Base-by-base conservation (phyloP, 768 basidiomycete genomes). In the Leccinum sublutescens region DNA sequence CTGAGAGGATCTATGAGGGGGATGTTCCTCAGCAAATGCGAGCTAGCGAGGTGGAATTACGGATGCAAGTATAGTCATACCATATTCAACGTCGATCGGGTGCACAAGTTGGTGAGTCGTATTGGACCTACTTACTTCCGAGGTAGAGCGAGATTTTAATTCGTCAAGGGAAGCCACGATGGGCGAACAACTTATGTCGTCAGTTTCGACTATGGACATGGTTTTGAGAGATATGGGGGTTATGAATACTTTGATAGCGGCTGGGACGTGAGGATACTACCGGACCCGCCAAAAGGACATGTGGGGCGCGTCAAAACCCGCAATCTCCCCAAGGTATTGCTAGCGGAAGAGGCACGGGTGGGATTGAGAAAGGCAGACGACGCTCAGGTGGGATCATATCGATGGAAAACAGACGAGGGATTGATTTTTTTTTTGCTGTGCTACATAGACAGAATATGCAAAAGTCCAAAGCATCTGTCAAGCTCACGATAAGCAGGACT, bases 21-120 rank as follows among this genome's bases (percentile, higher is more conserved):
- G 0, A 0, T 6, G 21, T 59, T 64, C 36, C 51, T 50, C 25
- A 64, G 59, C 19, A 52, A 36, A 3, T 66, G 65, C 34, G 48
- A 63, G 40, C 36, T 33, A n/a, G 49, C 19, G 11, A 59, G 56
- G 48, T 14, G 31, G 47, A 2, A 8, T 31, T 9, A 36, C 31
- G 0, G n/a, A 21, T 66, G 65, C 64, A 66, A 57, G 52, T 63
- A 58, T 47, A 66, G 62, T n/a, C 65, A 63, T 52, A 64, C 59
- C 23, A 63, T 63, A 36, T 66, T 66, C 59, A 66, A 66, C 17
- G 25, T 51, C 40, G 51, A 61, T 25, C 65, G 64, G 5, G 65
- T 61, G 21, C 48, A 55, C 38, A 54, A 49, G 21, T 33, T 63
- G 25, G 65, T 66, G 50, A 55, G 59, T 50, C 19, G 4, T 3